These are phyloP conservation scores for Paracamarosporium sp. DNA, from an alignment of 2,329 filamentous ascomycete genomes.

Conservation along the genomic window DNA sequence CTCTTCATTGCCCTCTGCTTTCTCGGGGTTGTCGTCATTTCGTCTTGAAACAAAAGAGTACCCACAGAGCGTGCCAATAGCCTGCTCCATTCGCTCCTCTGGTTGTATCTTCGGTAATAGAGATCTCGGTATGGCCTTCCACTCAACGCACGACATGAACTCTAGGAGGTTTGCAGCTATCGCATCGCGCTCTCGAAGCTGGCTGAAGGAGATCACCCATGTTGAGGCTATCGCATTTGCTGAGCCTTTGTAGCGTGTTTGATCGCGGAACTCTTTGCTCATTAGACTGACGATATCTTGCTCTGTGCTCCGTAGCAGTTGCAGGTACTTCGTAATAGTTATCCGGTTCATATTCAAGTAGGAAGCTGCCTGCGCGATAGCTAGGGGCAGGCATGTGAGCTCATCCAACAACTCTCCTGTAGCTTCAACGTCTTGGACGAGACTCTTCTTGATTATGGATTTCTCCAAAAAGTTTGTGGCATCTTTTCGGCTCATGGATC, in stretches of 20 bases:
- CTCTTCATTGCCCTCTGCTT: constrained; percentile 7
- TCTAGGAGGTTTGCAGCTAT: constrained; percentile 47
- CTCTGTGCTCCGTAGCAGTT: constrained; percentile 39
- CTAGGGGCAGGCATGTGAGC: constrained; percentile 49
- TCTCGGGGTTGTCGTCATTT: background rate
- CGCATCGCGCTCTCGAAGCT: constrained; percentile 26
- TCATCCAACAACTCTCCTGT: constrained; percentile 19
- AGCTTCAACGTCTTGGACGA: constrained; percentile 5
- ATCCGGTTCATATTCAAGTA: constrained; percentile 47
- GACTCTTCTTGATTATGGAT: constrained; percentile 13
- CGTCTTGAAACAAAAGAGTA: constrained; percentile 28
- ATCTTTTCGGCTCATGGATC: constrained; percentile 11
- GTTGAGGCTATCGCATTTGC: constrained; percentile 51
- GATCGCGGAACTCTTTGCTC: constrained; percentile 47
- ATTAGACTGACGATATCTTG: constrained; percentile 44
- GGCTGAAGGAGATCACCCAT: constrained; percentile 53
- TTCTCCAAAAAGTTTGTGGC: constrained; percentile 14
- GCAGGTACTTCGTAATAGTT: constrained; percentile 41
- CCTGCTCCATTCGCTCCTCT: constrained; percentile 18
- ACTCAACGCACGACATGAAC: constrained; percentile 33
- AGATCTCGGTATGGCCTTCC: constrained; percentile 23
- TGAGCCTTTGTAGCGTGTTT: constrained; percentile 42
- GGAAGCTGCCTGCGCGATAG: constrained; percentile 26
- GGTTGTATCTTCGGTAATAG: constrained; percentile 17
- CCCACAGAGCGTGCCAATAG: constrained; percentile 27